phyloP scores from a whole-genome alignment of 2,329 filamentous ascomycete species.

The Ascochyta koolunga region DNA sequence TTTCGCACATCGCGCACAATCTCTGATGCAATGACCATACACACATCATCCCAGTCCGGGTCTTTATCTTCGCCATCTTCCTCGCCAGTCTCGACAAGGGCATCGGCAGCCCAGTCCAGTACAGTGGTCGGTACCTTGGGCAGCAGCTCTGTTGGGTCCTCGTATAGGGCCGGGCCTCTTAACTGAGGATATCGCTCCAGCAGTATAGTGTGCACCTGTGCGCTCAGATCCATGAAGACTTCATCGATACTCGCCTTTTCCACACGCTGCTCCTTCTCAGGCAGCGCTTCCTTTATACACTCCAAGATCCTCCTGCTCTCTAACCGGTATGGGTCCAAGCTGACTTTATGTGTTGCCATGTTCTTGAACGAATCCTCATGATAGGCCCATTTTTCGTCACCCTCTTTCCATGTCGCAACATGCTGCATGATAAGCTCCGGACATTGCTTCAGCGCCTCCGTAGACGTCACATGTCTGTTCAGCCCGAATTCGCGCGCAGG shows the following conservation, averaged over 20 bases:
- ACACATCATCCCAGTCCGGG: constrained; percentile 96
- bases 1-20: constrained; percentile 79
- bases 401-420: constrained; percentile 93
- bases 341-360: constrained; percentile 90
- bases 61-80: constrained; percentile 76
- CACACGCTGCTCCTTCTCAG: constrained; percentile 69
- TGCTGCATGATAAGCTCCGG: constrained; percentile 86
- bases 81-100: constrained; percentile 77
- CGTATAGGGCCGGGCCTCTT: constrained; percentile 68
- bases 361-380: constrained; percentile 78
- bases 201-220: constrained; percentile 77
- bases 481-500: constrained; percentile 83
- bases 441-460: constrained; percentile 85
- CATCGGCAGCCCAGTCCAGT: constrained; percentile 83
- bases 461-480: constrained; percentile 75
- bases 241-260: constrained; percentile 97
- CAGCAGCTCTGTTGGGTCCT: constrained; percentile 72
- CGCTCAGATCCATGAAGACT: constrained; percentile 90
- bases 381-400: constrained; percentile 91
- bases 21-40: constrained; percentile 83
- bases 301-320: constrained; percentile 83
- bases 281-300: constrained; percentile 75
- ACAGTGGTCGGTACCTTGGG: constrained; percentile 75
- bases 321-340: constrained; percentile 86
- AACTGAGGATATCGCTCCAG: constrained; percentile 80